phyloP scores from a whole-genome alignment of 306 rosid genomes.

The Cucurbita moschata region DNA sequence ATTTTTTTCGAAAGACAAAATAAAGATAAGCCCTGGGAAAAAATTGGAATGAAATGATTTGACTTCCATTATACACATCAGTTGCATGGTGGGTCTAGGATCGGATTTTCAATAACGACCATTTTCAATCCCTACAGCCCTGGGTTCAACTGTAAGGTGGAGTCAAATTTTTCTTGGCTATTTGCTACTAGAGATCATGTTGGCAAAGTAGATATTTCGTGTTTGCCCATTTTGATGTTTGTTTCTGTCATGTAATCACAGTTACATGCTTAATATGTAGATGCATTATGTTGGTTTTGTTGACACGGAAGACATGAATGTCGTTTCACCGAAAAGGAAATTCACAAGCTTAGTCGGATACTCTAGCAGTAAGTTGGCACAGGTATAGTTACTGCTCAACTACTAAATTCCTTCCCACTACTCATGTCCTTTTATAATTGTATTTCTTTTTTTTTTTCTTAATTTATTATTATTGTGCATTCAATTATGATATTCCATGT shows the following conservation, averaged over 20 bases:
- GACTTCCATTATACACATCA: not conserved
- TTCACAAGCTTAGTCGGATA: constrained; percentile 72
- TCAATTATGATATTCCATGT: not conserved
- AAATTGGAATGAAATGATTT: not conserved
- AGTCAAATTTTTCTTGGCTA: not conserved
- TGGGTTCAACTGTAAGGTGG: not conserved
- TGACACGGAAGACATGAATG: constrained; percentile 80
- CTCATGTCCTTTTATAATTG: not conserved
- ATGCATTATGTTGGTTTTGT: constrained; percentile 92
- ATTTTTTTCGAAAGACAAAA: not conserved
- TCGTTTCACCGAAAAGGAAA: constrained; percentile 56
- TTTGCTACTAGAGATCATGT: not conserved
- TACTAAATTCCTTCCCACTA: not conserved
- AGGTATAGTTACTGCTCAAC: constrained; percentile 32
- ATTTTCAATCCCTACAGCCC: not conserved
- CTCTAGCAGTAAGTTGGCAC: constrained; percentile 81
- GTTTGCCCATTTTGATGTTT: not conserved
- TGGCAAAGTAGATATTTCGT: not conserved
- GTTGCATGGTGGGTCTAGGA: not conserved
- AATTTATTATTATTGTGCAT: not conserved
- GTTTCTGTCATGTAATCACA: constrained; percentile 6
- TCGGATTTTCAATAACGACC: not conserved
- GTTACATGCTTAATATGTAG: constrained; percentile 21
- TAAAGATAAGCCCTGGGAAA: not conserved
- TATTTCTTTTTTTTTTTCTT: not conserved